Evolutionary conservation across 139 green algal species (phyloP).

Genomic region (Pedinophyceae sp.): DNA sequence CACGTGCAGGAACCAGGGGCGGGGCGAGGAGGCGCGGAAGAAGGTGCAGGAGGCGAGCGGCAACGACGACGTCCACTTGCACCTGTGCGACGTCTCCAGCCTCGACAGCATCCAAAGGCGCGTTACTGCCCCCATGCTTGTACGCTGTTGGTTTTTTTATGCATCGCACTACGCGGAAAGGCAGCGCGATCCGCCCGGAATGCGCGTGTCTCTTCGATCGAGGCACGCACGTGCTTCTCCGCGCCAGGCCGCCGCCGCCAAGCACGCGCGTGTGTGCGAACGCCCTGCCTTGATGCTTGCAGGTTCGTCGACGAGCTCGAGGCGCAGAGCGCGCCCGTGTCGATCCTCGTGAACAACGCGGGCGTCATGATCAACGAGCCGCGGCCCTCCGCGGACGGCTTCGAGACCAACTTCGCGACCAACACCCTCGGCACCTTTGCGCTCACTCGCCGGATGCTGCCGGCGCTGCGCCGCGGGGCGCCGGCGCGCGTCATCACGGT

Average conservation of each 20-base stretch:
- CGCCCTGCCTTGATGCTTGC: no score
- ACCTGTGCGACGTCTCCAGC: constrained; percentile 42
- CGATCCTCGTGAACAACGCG: constrained; percentile 64
- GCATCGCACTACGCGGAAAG: neutral
- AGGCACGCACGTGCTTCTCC: neutral
- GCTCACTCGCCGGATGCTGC: constrained; percentile 33
- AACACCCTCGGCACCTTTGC: constrained; percentile 39
- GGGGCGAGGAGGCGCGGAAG: constrained; percentile 23
- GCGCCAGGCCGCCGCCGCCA: neutral
- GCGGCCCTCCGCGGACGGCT: constrained; percentile 22
- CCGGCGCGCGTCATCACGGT: constrained; percentile 36
- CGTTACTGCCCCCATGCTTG: no score
- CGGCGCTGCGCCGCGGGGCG: constrained; percentile 13
- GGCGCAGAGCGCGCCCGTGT: constrained; percentile 10
- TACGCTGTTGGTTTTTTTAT: no score
- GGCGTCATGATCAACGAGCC: constrained; percentile 34
- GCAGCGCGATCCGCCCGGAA: neutral
- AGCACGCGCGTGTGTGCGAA: no score
- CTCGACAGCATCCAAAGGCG: constrained; percentile 29
- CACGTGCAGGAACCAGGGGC: constrained; percentile 35
- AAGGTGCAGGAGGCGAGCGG: constrained; percentile 17
- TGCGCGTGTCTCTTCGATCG: neutral
- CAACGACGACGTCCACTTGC: constrained; percentile 38
- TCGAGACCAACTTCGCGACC: constrained; percentile 43
- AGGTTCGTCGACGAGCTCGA: constrained; percentile 22